phyloP scores from a whole-genome alignment of 2,329 filamentous ascomycete species.

The Fusarium sp. region DNA sequence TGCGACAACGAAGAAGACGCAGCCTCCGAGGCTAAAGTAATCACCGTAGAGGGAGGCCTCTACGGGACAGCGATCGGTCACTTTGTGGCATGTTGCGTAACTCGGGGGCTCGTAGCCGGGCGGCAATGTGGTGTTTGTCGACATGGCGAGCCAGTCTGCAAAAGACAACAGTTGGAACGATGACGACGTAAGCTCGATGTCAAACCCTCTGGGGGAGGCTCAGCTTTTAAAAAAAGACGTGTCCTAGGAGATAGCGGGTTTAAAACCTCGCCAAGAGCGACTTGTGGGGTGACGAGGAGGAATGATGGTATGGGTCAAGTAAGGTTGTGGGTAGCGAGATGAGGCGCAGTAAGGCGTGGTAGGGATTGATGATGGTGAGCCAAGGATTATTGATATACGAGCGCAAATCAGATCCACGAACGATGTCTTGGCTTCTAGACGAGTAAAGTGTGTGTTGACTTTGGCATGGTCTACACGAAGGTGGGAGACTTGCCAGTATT shows the following conservation, averaged over 20 bases:
- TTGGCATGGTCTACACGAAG: not conserved
- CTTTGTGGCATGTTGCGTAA: conserved; percentile 26
- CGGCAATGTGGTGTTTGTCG: conserved; percentile 5
- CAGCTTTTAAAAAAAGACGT: not conserved
- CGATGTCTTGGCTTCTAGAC: not conserved
- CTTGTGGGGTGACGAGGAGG: not conserved
- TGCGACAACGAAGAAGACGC: conserved; percentile 50
- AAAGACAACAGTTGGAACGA: not conserved
- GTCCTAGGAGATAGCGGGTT: not conserved
- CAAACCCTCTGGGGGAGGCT: not conserved
- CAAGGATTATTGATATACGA: not conserved
- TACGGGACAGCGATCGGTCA: conserved; percentile 37
- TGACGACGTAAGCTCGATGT: not conserved
- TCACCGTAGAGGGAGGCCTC: conserved; percentile 40
- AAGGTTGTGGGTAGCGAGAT: conserved; percentile 1
- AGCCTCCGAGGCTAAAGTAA: conserved; percentile 41
- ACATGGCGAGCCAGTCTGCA: not conserved
- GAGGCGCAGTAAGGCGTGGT: not conserved
- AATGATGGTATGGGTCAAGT: not conserved
- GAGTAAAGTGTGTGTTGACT: not conserved
- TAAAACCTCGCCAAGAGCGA: not conserved
- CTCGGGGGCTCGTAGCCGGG: conserved; percentile 18
- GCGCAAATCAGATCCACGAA: not conserved
- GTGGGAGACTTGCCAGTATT: not conserved
- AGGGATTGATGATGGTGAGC: not conserved